A percentile compares a stretch with the other conserved stretches of the same genome.
Evolutionary conservation across 75 land plant species (phyloP).

Genomic region (Sequoia sempervirens): DNA sequence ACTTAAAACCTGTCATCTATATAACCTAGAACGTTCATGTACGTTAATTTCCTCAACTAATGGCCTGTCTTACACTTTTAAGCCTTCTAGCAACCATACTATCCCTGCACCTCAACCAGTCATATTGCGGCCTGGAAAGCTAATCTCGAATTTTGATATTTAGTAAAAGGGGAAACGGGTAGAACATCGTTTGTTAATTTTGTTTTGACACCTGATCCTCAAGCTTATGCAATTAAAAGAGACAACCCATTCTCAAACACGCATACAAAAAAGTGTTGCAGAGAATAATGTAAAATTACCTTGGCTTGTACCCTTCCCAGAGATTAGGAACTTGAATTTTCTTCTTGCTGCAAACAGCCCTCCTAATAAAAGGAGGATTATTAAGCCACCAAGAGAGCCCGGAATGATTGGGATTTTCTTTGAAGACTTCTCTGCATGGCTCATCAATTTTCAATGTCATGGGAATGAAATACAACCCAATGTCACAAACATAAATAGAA

Average conservation of each 20-base stretch:
- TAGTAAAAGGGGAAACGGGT: too few relatives aligned
- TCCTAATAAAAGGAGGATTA: background rate
- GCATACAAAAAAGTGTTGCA: background rate
- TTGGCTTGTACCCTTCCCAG: background rate
- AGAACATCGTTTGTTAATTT: too few relatives aligned
- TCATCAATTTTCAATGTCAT: too few relatives aligned
- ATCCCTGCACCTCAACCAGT: background rate
- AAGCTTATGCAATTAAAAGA: background rate
- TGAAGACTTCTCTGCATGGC: background rate
- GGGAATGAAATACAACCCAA: too few relatives aligned
- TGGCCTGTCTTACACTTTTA: background rate
- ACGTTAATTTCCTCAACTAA: background rate
- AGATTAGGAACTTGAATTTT: background rate
- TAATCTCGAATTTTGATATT: too few relatives aligned
- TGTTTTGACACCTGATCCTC: too few relatives aligned
- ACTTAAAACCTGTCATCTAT: too few relatives aligned
- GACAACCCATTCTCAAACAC: background rate
- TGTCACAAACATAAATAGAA: too few relatives aligned
- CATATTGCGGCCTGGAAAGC: too few relatives aligned
- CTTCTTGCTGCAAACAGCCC: background rate
- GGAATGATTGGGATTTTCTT: background rate
- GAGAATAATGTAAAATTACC: background rate
- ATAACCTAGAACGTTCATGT: background rate
- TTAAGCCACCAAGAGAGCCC: background rate
- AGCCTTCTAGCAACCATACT: background rate